Percentiles rank a stretch among this genome's conserved stretches.
These are phyloP conservation scores for Perkinsus olseni DNA, from an alignment of 169 alveolate species.

Conservation along the genomic window DNA sequence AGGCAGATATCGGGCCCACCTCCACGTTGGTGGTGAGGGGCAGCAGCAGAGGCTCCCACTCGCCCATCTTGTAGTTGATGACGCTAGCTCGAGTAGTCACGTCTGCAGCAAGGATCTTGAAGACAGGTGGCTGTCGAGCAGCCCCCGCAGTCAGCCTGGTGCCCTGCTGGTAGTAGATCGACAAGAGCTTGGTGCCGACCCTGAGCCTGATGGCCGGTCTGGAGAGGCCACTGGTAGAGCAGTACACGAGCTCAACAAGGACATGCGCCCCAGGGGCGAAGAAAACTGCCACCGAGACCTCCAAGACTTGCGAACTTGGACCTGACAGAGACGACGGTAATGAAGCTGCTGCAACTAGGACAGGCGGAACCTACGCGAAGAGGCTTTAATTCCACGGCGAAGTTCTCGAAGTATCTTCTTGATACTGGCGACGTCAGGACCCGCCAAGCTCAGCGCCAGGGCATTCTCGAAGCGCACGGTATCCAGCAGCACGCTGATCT, in stretches of 20 bases:
- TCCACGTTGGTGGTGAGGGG: neutral
- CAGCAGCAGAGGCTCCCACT: neutral
- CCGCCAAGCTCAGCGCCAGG: neutral
- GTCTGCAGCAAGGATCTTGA: neutral
- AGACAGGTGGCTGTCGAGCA: neutral
- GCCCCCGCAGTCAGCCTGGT: neutral
- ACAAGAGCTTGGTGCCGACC: neutral
- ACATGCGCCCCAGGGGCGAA: neutral
- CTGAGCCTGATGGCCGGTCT: neutral
- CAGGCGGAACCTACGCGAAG: neutral
- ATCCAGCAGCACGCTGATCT: neutral
- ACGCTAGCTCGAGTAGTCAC: neutral
- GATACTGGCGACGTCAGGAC: neutral
- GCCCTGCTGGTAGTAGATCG: neutral
- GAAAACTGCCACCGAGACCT: neutral
- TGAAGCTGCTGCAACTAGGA: neutral
- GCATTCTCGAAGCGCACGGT: neutral
- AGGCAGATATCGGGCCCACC: neutral
- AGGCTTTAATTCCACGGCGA: neutral
- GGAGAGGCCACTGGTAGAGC: neutral
- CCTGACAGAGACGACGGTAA: neutral
- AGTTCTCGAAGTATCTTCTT: neutral
- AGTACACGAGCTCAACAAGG: neutral
- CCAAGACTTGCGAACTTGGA: neutral
- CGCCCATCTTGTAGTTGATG: neutral